These are phyloP conservation scores for Lactarius hengduanensis DNA, from an alignment of 768 basidiomycete species.

Conservation along the genomic window DNA sequence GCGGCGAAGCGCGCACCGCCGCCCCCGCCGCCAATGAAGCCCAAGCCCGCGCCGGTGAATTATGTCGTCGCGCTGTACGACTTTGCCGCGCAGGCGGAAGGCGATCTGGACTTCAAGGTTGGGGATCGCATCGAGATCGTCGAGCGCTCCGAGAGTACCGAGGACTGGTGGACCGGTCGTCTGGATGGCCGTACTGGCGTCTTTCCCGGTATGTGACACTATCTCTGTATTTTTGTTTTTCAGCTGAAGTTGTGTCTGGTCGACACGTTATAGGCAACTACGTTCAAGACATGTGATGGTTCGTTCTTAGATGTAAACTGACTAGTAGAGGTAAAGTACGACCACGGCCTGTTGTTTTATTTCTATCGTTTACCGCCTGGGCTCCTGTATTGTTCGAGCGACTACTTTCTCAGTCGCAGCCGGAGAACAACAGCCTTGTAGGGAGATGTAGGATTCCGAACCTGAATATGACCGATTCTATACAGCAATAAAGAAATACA, in stretches of 20 bases:
- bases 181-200: constrained; percentile 81
- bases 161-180: constrained; percentile 98
- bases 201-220: constrained; percentile 68
- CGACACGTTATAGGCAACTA: constrained; percentile 52
- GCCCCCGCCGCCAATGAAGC: constrained; percentile 88
- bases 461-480: constrained; percentile 23
- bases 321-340: constrained; percentile 13
- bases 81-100: constrained; percentile 91
- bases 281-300: constrained; percentile 52
- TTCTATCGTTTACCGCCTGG: background rate
- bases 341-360: constrained; percentile 4
- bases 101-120: constrained; percentile 84
- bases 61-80: constrained; percentile 95
- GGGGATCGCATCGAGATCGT: constrained; percentile 92
- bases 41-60: constrained; percentile 64
- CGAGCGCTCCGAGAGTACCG: constrained; percentile 72
- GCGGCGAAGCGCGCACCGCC: constrained; percentile 76
- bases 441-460: constrained; percentile 14
- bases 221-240: background rate
- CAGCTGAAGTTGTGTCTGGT: background rate
- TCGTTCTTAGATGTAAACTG: background rate
- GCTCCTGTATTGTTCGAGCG: constrained; percentile 5
- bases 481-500: constrained; percentile 29
- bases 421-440: constrained; percentile 1
- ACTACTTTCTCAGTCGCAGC: background rate